These are phyloP conservation scores for Solanum appendiculatum DNA, from an alignment of 257 asterid species.

Conservation along the genomic window DNA sequence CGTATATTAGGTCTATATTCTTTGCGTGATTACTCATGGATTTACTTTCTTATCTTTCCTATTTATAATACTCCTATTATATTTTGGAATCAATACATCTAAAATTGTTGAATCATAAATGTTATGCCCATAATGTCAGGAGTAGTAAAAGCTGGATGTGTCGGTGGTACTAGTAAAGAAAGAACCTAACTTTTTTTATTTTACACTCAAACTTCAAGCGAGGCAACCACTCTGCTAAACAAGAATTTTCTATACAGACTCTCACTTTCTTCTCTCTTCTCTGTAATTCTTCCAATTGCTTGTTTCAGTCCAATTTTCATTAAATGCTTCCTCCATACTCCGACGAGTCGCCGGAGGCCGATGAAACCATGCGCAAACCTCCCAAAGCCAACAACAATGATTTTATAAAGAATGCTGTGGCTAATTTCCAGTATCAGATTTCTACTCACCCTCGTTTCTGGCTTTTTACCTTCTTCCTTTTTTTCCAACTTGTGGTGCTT, in stretches of 20 bases:
- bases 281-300: neutral
- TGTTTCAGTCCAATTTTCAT: neutral
- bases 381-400: slow-evolving; percentile 2
- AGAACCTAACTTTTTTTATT: neutral
- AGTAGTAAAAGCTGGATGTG: neutral
- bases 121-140: neutral
- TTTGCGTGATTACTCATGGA: neutral
- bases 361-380: neutral
- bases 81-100: neutral
- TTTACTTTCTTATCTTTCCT: neutral
- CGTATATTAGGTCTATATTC: neutral
- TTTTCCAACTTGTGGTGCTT: slow-evolving; percentile 42
- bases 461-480: slow-evolving; percentile 51
- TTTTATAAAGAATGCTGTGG: slow-evolving; percentile 5
- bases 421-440: slow-evolving; percentile 19
- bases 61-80: neutral
- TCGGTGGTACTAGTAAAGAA: neutral
- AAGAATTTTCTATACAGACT: neutral
- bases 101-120: neutral
- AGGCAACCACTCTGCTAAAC: neutral
- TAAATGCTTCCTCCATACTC: neutral
- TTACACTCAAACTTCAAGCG: neutral
- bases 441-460: slow-evolving; percentile 55
- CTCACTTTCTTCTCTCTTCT: neutral
- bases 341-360: neutral